Conservation (phyloP, 768 basidiomycete species). For the Amanita thiersii region DNA sequence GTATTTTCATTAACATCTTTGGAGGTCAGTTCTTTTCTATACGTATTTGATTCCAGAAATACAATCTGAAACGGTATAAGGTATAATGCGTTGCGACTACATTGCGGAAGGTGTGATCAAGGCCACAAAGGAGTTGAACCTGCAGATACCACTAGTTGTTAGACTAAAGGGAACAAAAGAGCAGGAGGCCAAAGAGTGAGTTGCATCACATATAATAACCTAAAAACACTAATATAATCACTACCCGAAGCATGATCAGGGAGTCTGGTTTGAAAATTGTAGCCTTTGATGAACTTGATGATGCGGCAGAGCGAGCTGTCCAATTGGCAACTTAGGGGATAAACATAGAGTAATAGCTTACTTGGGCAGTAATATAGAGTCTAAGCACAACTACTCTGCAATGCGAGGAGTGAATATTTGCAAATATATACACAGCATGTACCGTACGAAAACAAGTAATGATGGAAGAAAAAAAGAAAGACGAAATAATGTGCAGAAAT, state of each 20-base stretch:
- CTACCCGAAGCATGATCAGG: constrained; percentile 73
- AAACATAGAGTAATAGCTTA: constrained; percentile 12
- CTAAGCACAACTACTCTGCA: constrained; percentile 7
- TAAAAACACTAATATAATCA: constrained; percentile 9
- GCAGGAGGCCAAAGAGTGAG: constrained; percentile 88
- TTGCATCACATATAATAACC: constrained; percentile 11
- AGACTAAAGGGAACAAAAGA: constrained; percentile 97
- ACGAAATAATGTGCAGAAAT: constrained; percentile 13
- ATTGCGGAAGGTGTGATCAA: constrained; percentile 98
- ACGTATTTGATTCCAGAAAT: neutral
- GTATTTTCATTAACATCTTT: constrained; percentile 98
- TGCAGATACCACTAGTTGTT: constrained; percentile 86
- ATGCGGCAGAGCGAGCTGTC: constrained; percentile 79
- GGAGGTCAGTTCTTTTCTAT: constrained; percentile 44
- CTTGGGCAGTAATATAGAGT: constrained; percentile 8
- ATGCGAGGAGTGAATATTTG: constrained; percentile 9
- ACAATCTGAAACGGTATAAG: constrained; percentile 19
- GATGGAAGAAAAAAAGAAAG: constrained; percentile 14
- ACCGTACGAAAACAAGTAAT: constrained; percentile 27
- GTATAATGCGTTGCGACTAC: constrained; percentile 99
- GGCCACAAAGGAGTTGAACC: constrained; percentile 84
- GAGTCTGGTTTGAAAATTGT: constrained; percentile 90
- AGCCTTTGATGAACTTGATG: constrained; percentile 88
- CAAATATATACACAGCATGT: constrained; percentile 28
- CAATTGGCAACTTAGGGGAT: constrained; percentile 43